Percentiles rank a stretch among this genome's conserved stretches.
These are phyloP conservation scores for Clonostachys rhizophaga DNA, from an alignment of 2,329 filamentous ascomycete species.

Conservation along the genomic window DNA sequence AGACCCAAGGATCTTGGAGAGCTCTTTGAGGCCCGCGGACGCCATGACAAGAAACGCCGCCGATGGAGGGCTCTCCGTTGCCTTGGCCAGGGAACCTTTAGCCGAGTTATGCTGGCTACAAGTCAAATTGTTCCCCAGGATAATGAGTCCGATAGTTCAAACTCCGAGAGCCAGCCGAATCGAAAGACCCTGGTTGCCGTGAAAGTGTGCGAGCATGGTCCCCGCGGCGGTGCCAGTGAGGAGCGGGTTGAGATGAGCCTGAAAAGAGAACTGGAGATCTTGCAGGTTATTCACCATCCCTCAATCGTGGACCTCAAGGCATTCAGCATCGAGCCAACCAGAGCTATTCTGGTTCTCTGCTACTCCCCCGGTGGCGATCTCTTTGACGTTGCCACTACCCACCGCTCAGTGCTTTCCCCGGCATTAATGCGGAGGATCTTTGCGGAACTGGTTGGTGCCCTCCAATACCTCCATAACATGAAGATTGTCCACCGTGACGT, in stretches of 20 bases:
- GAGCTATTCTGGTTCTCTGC: constrained; percentile 80
- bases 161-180: constrained; percentile 17
- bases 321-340: constrained; percentile 78
- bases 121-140: constrained; percentile 55
- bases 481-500: constrained; percentile 95
- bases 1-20: constrained; percentile 41
- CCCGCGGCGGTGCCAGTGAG: constrained; percentile 87
- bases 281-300: constrained; percentile 83
- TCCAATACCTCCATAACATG: constrained; percentile 78
- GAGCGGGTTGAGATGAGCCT: constrained; percentile 90
- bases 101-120: constrained; percentile 86
- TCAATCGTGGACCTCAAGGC: constrained; percentile 89
- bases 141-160: constrained; percentile 28
- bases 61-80: constrained; percentile 76
- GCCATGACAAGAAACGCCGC: constrained; percentile 64
- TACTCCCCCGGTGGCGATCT: constrained; percentile 94
- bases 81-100: constrained; percentile 92
- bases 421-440: constrained; percentile 78
- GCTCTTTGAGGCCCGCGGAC: constrained; percentile 65
- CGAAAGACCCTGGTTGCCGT: constrained; percentile 86
- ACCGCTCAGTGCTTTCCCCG: constrained; percentile 63
- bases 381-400: constrained; percentile 82
- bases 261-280: constrained; percentile 91
- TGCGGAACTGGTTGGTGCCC: constrained; percentile 79
- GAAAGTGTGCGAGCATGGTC: constrained; percentile 93